phyloP scores from a whole-genome alignment of 306 rosid species.

The Luffa aegyptiaca region DNA sequence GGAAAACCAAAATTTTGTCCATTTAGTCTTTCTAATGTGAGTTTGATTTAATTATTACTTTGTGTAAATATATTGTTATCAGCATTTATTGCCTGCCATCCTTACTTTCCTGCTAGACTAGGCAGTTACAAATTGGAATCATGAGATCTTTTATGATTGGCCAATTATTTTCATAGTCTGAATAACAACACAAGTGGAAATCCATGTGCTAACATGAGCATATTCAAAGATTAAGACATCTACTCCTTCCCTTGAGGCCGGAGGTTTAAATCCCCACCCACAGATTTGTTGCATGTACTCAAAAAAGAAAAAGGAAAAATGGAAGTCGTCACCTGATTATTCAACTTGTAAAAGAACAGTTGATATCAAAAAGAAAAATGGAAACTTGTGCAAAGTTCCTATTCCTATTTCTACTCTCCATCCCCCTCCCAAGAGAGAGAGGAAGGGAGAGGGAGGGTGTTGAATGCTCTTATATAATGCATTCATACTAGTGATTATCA shows the following conservation, averaged over 20 bases:
- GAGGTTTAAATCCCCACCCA: background rate
- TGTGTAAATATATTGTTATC: background rate
- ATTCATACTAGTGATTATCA: background rate
- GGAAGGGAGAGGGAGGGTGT: background rate
- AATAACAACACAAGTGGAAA: background rate
- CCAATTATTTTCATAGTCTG: background rate
- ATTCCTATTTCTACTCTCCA: background rate
- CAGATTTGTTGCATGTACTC: background rate
- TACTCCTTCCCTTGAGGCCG: background rate
- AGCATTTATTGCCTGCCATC: background rate
- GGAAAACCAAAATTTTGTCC: constrained; percentile 97
- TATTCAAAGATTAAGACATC: background rate
- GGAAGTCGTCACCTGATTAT: too few relatives aligned
- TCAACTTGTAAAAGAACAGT: too few relatives aligned
- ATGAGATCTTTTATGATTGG: background rate
- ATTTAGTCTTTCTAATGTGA: constrained; percentile 86
- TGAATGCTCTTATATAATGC: background rate
- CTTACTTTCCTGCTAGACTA: background rate
- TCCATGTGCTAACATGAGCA: background rate
- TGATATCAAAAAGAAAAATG: background rate
- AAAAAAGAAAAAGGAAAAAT: background rate
- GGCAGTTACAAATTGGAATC: background rate
- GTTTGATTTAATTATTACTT: constrained; percentile 13
- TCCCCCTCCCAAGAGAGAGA: background rate
- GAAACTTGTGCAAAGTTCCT: background rate